These are phyloP conservation scores for Carpinus fangiana DNA, from an alignment of 306 rosid genomes.

Conservation along the genomic window DNA sequence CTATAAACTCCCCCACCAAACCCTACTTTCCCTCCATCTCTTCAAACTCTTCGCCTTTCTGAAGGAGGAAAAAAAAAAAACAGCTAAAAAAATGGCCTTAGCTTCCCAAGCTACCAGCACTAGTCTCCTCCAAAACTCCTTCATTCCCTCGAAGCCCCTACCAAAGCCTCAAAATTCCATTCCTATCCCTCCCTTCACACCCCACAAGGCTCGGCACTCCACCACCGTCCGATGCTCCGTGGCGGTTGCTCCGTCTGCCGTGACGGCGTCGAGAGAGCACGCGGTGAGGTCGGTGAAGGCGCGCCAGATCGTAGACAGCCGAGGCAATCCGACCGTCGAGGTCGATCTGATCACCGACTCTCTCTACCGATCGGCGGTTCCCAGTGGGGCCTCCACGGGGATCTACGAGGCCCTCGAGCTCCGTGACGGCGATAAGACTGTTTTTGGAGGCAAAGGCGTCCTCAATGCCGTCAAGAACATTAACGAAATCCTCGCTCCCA, in stretches of 20 bases:
- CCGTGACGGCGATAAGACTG: constrained; percentile 76
- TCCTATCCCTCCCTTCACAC: constrained; percentile 22
- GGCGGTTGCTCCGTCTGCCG: constrained; percentile 40
- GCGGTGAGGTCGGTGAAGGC: constrained; percentile 78
- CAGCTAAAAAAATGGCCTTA: constrained; percentile 49
- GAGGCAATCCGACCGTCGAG: constrained; percentile 97
- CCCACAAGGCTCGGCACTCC: constrained; percentile 19
- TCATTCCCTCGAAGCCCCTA: constrained; percentile 34
- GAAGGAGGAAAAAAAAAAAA: background rate
- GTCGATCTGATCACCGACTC: constrained; percentile 84
- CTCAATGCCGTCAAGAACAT: constrained; percentile 81
- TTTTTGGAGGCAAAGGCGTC: constrained; percentile 94
- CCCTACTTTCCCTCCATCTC: too few relatives aligned
- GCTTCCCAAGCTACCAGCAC: constrained; percentile 50
- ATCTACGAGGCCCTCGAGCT: constrained; percentile 98
- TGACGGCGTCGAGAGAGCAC: constrained; percentile 39
- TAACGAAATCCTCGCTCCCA: constrained; percentile 73
- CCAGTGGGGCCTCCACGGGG: constrained; percentile 98
- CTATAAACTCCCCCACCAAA: background rate
- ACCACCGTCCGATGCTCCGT: constrained; percentile 50
- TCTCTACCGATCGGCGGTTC: constrained; percentile 93
- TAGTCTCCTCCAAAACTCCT: constrained; percentile 43
- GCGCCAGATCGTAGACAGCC: constrained; percentile 90
- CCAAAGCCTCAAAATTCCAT: constrained; percentile 24
- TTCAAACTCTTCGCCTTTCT: too few relatives aligned